Evolutionary conservation across 768 basidiomycete genomes (phyloP).

Genomic region (Pleurotus sapidus): DNA sequence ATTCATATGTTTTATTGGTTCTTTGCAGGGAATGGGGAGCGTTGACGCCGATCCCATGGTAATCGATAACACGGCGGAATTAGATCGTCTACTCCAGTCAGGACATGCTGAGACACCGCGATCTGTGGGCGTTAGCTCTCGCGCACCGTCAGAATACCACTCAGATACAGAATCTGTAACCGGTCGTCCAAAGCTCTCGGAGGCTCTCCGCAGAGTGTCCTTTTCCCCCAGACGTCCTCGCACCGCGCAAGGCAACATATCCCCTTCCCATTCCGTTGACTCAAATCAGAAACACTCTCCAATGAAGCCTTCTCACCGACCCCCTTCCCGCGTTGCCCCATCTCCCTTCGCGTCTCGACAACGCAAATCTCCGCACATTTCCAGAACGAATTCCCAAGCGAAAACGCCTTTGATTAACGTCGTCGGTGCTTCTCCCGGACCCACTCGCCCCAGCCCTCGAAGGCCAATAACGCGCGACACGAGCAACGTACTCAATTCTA

Average conservation of each 20-base stretch:
- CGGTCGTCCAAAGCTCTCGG: slow-evolving; percentile 62
- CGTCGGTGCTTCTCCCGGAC: slow-evolving; percentile 5
- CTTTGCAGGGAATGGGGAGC: slow-evolving; percentile 25
- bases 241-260: slow-evolving; percentile 30
- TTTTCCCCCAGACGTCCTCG: slow-evolving; percentile 80
- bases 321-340: neutral
- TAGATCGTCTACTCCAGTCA: slow-evolving; percentile 58
- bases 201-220: slow-evolving; percentile 65
- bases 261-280: neutral
- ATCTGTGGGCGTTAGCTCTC: slow-evolving; percentile 43
- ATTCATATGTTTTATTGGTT: neutral
- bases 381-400: neutral
- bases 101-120: slow-evolving; percentile 40
- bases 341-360: neutral
- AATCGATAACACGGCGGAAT: slow-evolving; percentile 58
- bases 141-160: slow-evolving; percentile 44
- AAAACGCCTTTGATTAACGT: neutral
- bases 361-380: neutral
- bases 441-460: slow-evolving; percentile 11
- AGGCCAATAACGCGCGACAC: slow-evolving; percentile 2
- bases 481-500: neutral
- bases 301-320: neutral
- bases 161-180: slow-evolving; percentile 50
- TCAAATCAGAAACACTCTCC: slow-evolving; percentile 5
- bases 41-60: slow-evolving; percentile 54